Base-by-base conservation (phyloP, 805 yeast genomes). In the Starmerella stellata region DNA sequence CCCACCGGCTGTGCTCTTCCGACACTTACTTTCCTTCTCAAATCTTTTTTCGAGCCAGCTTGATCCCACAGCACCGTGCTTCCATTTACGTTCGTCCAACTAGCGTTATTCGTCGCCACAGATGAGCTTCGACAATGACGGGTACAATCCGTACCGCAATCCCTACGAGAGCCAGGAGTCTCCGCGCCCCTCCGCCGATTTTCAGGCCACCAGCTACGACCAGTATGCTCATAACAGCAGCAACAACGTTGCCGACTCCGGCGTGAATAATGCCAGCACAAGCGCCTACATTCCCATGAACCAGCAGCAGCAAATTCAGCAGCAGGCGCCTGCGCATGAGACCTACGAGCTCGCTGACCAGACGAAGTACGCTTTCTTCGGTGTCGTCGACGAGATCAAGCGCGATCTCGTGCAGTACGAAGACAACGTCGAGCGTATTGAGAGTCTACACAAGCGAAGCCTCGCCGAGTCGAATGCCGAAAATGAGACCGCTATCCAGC, bases 381-480 rank as follows among this genome's bases (percentile, higher is more conserved):
- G 69, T 45, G 73, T 72, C 51, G 72, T 78, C 43, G 75, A 75
- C 52, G 66, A 65, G 45, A 70, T 81, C 56, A 76, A 78, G 60
- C 68, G 67, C 44, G 72, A 72, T 50, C 66, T 81, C 46, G 75
- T 71, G 45, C 75, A 74, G 57, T 81, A 78, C 58, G 72, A 74
- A 53, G 71, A 69, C 52, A 62, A 77, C 45, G 70, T 81, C 45
- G 74, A 74, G 49, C 65, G 76, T 50, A 71, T 80, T 44, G 78
- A 78, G 56, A 65, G 68, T 41, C 66, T 75, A 50, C 93, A 81
- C 62, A 66, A 68, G 53, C 70, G 74, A 49, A 63, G 82, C 29
- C 62, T 81, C 52, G 74, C 74, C 46, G 90, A 79, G 47, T 72
- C 78, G 44, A 75, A 75, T 50, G 73, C 72, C 44, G 78, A 75